These are phyloP conservation scores for Phialophora tarda DNA, from an alignment of 2,329 filamentous ascomycete species.

Conservation along the genomic window DNA sequence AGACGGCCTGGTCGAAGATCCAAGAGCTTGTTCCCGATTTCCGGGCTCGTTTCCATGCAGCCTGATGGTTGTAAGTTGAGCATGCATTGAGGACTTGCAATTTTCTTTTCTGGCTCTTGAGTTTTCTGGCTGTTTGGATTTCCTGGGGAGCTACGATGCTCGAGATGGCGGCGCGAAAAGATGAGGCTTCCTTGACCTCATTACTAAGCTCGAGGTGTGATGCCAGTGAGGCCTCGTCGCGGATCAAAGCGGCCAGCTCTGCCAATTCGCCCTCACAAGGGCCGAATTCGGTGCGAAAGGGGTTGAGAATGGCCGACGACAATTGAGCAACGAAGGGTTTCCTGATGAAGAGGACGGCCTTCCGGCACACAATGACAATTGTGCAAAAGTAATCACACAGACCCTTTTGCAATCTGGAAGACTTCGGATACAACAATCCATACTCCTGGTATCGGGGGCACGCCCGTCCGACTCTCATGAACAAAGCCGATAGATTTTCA, in stretches of 20 bases:
- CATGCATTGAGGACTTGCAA: conserved; percentile 17
- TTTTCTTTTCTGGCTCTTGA: conserved; percentile 11
- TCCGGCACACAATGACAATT: conserved; percentile 32
- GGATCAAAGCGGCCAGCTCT: conserved; percentile 9
- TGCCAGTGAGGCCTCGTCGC: conserved; percentile 24
- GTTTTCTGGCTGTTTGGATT: not conserved
- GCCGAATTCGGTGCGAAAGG: conserved; percentile 30
- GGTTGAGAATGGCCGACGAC: conserved; percentile 20
- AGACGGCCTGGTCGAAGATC: conserved; percentile 23
- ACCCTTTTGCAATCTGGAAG: conserved; percentile 29
- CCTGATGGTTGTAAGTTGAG: conserved; percentile 31
- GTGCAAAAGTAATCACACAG: conserved; percentile 36
- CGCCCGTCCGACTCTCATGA: conserved; percentile 37
- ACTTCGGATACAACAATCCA: conserved; percentile 34
- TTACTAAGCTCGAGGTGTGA: conserved; percentile 12
- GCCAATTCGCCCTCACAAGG: conserved; percentile 12
- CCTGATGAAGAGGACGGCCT: conserved; percentile 32
- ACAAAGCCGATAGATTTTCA: conserved; percentile 36
- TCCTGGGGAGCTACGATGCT: not conserved
- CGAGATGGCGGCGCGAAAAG: conserved; percentile 8
- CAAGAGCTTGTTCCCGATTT: conserved; percentile 31
- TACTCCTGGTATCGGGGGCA: conserved; percentile 36
- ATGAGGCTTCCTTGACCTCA: conserved; percentile 13
- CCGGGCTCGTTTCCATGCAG: conserved; percentile 35
- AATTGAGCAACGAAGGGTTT: conserved; percentile 25